Evolutionary conservation across 352 stramenopile genomes (phyloP).

Genomic region (Phytophthora tentaculata): DNA sequence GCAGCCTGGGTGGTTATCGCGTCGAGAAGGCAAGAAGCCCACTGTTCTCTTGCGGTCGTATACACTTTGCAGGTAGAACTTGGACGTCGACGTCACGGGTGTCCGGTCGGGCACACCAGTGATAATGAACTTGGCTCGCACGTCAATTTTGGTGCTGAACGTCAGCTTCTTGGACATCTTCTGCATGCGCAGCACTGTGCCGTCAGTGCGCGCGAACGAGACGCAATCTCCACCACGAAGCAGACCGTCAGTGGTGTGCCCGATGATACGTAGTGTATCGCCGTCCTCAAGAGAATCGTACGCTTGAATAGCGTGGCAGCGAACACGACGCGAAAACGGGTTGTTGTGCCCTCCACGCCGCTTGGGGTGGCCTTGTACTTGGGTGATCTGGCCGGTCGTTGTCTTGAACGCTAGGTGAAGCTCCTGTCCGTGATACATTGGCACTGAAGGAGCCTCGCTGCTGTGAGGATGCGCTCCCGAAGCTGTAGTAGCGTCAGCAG

Average conservation of each 20-base stretch:
- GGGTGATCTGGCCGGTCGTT: slow-evolving; percentile 43
- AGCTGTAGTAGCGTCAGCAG: neutral
- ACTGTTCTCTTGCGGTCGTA: slow-evolving; percentile 74
- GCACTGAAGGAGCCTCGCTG: slow-evolving; percentile 27
- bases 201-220: slow-evolving; percentile 62
- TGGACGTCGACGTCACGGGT: slow-evolving; percentile 64
- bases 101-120: slow-evolving; percentile 66
- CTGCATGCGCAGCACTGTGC: slow-evolving; percentile 63
- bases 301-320: slow-evolving; percentile 44
- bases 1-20: slow-evolving; percentile 44
- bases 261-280: slow-evolving; percentile 66
- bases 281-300: slow-evolving; percentile 41
- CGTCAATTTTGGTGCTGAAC: slow-evolving; percentile 72
- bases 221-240: slow-evolving; percentile 68
- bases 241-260: slow-evolving; percentile 57
- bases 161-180: slow-evolving; percentile 67
- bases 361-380: slow-evolving; percentile 57
- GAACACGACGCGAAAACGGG: slow-evolving; percentile 61
- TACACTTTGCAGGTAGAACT: slow-evolving; percentile 77
- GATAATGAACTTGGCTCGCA: slow-evolving; percentile 71
- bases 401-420: slow-evolving; percentile 64
- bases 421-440: slow-evolving; percentile 63
- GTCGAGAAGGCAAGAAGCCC: slow-evolving; percentile 57
- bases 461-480: neutral
- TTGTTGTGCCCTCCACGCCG: slow-evolving; percentile 40